Conservation (phyloP, 2,329 filamentous ascomycete genomes). For the Lachnellula arida region DNA sequence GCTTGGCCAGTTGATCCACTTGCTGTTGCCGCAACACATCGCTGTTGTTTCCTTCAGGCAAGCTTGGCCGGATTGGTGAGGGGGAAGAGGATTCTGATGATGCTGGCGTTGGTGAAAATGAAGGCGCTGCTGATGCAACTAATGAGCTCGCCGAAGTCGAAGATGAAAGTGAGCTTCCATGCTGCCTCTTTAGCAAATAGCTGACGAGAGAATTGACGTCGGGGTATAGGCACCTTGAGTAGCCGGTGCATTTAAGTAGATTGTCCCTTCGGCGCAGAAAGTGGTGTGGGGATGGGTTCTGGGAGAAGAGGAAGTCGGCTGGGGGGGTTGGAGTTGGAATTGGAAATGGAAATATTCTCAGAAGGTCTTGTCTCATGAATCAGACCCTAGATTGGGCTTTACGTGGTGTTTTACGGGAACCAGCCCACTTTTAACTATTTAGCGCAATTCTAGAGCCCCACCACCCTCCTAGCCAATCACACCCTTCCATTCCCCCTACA, state of each 20-base stretch:
- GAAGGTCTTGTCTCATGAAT: no score
- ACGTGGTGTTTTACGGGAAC: no score
- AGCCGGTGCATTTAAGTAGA: background rate
- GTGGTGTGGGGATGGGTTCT: background rate
- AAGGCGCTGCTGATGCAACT: background rate
- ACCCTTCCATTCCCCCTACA: no score
- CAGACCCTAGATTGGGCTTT: no score
- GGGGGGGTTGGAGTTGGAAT: background rate
- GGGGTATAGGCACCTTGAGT: background rate
- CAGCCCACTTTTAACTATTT: no score
- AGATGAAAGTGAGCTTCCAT: background rate
- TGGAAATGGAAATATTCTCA: background rate
- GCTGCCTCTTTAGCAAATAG: background rate
- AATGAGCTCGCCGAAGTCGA: background rate
- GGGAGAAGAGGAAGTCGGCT: background rate
- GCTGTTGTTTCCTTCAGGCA: background rate
- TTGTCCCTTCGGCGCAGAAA: background rate
- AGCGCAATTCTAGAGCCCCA: no score
- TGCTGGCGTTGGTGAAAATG: background rate
- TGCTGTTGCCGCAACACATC: background rate
- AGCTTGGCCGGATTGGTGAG: background rate
- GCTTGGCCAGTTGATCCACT: background rate
- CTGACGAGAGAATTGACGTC: background rate
- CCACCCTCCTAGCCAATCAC: no score
- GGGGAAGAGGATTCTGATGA: background rate